These are phyloP conservation scores for Syzygium grande DNA, from an alignment of 345 rosid species.

Conservation along the genomic window DNA sequence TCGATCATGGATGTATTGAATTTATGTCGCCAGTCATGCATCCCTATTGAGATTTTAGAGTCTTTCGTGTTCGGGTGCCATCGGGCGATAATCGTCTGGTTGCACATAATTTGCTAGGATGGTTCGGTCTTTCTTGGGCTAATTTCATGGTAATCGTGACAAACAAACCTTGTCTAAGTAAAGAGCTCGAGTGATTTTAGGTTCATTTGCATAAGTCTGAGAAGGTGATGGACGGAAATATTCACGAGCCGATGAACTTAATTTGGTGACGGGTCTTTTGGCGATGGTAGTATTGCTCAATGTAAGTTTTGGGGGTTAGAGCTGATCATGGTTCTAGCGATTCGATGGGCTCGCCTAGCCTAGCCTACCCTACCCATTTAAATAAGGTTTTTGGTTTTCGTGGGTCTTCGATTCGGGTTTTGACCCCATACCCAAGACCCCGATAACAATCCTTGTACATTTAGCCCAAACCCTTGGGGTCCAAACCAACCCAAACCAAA, in stretches of 20 bases:
- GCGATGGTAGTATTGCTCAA: background rate
- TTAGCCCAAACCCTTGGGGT: background rate
- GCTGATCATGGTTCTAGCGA: background rate
- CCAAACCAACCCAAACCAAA: background rate
- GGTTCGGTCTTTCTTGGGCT: background rate
- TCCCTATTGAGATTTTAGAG: background rate
- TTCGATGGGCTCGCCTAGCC: background rate
- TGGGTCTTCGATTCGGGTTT: background rate
- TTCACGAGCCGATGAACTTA: background rate
- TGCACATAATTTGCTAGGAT: background rate
- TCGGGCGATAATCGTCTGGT: background rate
- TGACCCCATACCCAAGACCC: background rate
- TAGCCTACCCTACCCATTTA: background rate
- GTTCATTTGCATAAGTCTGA: background rate
- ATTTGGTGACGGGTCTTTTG: background rate
- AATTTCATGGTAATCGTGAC: background rate
- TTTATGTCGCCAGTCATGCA: background rate
- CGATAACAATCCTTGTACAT: background rate
- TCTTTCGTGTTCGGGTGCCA: background rate
- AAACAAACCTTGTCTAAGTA: background rate
- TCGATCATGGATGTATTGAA: background rate
- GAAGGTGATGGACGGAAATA: background rate
- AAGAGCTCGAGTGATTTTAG: background rate
- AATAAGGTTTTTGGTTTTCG: background rate
- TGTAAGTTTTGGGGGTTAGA: background rate